Base-by-base conservation (phyloP, 345 rosid species). In the Euclidium syriacum region DNA sequence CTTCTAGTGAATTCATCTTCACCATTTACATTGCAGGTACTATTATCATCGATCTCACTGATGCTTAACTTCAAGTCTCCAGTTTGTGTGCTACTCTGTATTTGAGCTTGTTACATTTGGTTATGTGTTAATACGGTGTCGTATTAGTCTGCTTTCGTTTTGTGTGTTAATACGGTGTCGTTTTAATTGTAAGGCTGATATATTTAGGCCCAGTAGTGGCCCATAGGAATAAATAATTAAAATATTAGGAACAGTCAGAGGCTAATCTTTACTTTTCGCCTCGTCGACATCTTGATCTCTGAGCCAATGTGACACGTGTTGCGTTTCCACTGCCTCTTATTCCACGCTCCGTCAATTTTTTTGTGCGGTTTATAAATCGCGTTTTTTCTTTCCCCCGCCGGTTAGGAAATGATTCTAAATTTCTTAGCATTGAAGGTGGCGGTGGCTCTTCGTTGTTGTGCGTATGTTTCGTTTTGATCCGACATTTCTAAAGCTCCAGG, bases 31-130 rank as follows among this genome's bases (percentile, higher is more conserved):
- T 29, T 61, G 72, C 79, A 87, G 95, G 77, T 87, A 87, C 67
- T 90, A 87, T 65, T 82, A 80, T 73, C 77, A 73, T 41, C 78
- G 81, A 19, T 71, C 83, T 44, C 59, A 80, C 36, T 79, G 33
- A 71, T 35, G 50, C 15, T 14, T 38, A 23, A 32, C 22, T 50
- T 41, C 9, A 33, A 43, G 47, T 12, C 54, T 55, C 40, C 48
- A 58, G 49, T 34, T 34, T 38, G 10, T 43, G 29, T 33, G 12
- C 41, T 41, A 10, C 19, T 50, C 25, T 35, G 32, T 5, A 6
- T 29, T 29, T 29, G 33, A 29, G 7, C n/a, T n/a, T n/a, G n/a
- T n/a, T n/a, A n/a, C n/a, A n/a, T n/a, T n/a, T n/a, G n/a, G n/a
- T n/a, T n/a, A n/a, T n/a, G n/a, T n/a, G n/a, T n/a, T n/a, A n/a